These are phyloP conservation scores for Trichocladium antarcticum DNA, from an alignment of 495 filamentous ascomycete species.

Conservation along the genomic window DNA sequence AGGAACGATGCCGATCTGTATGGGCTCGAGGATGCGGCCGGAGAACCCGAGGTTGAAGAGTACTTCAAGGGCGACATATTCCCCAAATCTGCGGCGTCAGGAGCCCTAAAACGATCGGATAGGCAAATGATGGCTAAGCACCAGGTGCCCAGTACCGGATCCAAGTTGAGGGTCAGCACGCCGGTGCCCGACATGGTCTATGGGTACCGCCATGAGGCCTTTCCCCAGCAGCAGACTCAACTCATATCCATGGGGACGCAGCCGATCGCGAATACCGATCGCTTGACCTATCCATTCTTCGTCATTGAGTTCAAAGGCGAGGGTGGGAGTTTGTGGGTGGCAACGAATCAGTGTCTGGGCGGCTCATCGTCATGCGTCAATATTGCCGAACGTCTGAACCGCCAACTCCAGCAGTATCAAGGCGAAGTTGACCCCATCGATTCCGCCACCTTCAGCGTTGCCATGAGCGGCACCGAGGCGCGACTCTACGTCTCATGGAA, in stretches of 20 bases:
- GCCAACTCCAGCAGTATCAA: conserved; percentile 13
- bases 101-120: not conserved
- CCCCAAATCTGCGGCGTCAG: conserved; percentile 5
- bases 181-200: conserved; percentile 18
- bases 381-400: conserved; percentile 20
- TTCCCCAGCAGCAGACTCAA: conserved; percentile 1
- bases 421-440: conserved; percentile 5
- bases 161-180: conserved; percentile 16
- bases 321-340: conserved; percentile 20
- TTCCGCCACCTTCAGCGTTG: conserved; percentile 24
- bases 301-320: conserved; percentile 22
- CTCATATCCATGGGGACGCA: conserved; percentile 17
- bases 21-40: conserved; percentile 6
- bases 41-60: conserved; percentile 11
- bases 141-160: conserved; percentile 7
- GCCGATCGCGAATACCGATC: conserved; percentile 11
- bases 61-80: conserved; percentile 12
- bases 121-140: conserved; percentile 14
- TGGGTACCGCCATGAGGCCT: not conserved
- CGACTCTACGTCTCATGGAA: conserved; percentile 13
- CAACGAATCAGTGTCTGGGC: conserved; percentile 24
- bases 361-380: conserved; percentile 5
- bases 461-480: conserved; percentile 23
- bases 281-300: conserved; percentile 22
- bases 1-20: conserved; percentile 6